phyloP scores from a whole-genome alignment of 768 basidiomycete genomes.

The Cystobasidium ongulense region DNA sequence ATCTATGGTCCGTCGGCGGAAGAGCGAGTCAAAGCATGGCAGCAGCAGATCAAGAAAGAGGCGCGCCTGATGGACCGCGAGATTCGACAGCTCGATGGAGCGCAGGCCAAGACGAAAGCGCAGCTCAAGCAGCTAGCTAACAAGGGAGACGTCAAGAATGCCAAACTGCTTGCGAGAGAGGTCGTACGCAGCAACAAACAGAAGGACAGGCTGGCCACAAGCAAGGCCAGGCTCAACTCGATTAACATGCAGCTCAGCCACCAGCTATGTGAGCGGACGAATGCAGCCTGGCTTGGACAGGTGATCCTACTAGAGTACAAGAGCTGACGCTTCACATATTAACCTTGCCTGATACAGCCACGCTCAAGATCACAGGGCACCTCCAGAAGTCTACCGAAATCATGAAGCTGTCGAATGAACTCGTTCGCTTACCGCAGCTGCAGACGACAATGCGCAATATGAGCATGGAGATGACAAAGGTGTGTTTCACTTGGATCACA shows the following conservation, averaged over 20 bases:
- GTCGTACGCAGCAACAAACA: constrained; percentile 92
- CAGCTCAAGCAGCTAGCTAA: constrained; percentile 79
- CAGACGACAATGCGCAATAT: constrained; percentile 90
- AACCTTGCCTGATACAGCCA: constrained; percentile 57
- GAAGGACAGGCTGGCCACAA: constrained; percentile 80
- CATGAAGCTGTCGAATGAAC: constrained; percentile 91
- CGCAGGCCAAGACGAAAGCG: constrained; percentile 67
- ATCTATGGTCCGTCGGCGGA: constrained; percentile 94
- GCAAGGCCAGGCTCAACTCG: constrained; percentile 84
- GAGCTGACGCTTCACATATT: no score
- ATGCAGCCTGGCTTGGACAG: not conserved
- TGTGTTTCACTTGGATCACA: constrained; percentile 42
- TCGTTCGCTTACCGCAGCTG: constrained; percentile 85
- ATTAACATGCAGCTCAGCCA: constrained; percentile 81
- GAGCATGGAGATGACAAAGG: constrained; percentile 99
- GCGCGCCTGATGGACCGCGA: constrained; percentile 79
- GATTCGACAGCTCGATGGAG: constrained; percentile 79
- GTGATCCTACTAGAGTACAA: not conserved
- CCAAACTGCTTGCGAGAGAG: constrained; percentile 82
- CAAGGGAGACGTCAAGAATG: constrained; percentile 86
- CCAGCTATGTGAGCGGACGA: constrained; percentile 65
- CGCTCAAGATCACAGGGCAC: constrained; percentile 94
- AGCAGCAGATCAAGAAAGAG: constrained; percentile 72
- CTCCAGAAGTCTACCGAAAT: constrained; percentile 97
- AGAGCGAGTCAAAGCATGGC: constrained; percentile 86